Evolutionary conservation across 1,284 basidiomycete genomes (phyloP).

Genomic region (Pseudozyma sp.): DNA sequence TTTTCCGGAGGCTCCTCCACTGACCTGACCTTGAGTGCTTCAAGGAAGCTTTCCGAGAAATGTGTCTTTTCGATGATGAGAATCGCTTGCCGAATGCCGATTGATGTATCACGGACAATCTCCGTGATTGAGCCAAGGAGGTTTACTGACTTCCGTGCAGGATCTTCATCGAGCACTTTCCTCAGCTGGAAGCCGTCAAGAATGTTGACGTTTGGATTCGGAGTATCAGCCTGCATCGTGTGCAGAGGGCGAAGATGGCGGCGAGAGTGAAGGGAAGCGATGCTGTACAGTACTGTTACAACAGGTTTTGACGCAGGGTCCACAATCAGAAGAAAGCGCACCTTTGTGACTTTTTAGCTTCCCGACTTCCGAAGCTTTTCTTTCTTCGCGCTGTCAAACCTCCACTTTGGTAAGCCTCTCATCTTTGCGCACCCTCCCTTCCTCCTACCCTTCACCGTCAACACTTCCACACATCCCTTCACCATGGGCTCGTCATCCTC

Average conservation of each 20-base stretch:
- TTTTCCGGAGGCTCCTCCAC: neutral
- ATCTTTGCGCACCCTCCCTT: neutral
- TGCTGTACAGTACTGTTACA: too few relatives aligned
- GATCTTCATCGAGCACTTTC: neutral
- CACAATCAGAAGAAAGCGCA: slow-evolving; percentile 8
- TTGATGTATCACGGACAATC: neutral
- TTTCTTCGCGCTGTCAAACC: slow-evolving; percentile 9
- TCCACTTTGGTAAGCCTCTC: slow-evolving; percentile 40
- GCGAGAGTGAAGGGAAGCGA: too few relatives aligned
- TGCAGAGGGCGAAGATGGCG: too few relatives aligned
- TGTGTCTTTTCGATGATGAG: slow-evolving; percentile 65
- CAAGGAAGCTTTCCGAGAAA: slow-evolving; percentile 50
- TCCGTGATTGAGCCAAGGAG: neutral
- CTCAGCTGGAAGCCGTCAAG: slow-evolving; percentile 56
- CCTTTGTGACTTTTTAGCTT: neutral
- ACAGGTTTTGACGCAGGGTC: slow-evolving; percentile 43
- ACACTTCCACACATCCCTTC: neutral
- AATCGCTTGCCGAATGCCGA: slow-evolving; percentile 53
- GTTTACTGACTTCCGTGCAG: too few relatives aligned
- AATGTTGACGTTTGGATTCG: too few relatives aligned
- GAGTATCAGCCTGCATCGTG: too few relatives aligned
- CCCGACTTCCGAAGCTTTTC: slow-evolving; percentile 30
- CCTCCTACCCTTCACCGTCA: neutral
- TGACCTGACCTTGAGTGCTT: neutral
- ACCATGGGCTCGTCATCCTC: slow-evolving; percentile 53